Evolutionary conservation across 306 rosid species (phyloP).

Genomic region (Dicorynia guianensis): DNA sequence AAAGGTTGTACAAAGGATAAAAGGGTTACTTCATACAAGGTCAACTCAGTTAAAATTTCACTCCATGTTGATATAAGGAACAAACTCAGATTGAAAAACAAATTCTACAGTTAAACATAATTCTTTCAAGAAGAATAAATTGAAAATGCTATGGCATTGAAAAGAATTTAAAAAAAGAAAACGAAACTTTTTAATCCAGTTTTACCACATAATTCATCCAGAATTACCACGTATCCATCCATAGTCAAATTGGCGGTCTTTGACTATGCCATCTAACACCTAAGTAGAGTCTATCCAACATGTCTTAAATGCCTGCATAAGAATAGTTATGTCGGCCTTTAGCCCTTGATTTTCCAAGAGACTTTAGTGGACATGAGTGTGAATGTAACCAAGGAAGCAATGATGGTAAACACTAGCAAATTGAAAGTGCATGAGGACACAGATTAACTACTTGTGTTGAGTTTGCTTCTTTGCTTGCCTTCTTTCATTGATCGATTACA

Average conservation of each 20-base stretch:
- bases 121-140: not conserved
- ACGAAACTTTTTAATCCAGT: not conserved
- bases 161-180: not conserved
- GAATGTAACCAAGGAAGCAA: not conserved
- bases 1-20: not conserved
- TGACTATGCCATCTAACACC: constrained; percentile 14
- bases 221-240: not conserved
- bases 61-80: not conserved
- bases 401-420: not conserved
- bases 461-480: not conserved
- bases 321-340: not conserved
- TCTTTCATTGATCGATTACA: not conserved
- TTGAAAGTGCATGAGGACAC: not conserved
- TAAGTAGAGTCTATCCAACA: not conserved
- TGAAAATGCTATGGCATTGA: not conserved
- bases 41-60: not conserved
- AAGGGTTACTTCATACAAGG: not conserved
- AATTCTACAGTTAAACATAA: not conserved
- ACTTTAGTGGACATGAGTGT: not conserved
- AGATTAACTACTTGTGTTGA: not conserved
- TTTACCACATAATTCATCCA: not conserved
- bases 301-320: not conserved
- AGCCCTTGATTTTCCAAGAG: not conserved
- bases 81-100: not conserved
- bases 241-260: not conserved